These are phyloP conservation scores for Physcomitrium patens DNA, from an alignment of 225 moss, liverwort and hornwort genomes.

Conservation along the genomic window DNA sequence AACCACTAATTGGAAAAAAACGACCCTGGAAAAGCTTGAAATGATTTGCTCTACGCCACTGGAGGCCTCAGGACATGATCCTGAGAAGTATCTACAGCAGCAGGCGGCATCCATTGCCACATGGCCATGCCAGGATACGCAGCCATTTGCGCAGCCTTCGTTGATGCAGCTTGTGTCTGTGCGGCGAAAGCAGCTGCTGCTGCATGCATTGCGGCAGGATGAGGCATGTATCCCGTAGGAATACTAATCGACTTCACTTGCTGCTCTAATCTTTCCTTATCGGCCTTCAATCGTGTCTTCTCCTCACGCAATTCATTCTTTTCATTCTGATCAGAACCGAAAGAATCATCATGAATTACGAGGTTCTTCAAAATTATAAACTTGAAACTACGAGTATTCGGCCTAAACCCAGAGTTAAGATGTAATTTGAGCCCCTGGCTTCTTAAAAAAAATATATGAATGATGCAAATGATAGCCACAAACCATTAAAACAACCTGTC, in stretches of 20 bases:
- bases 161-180: constrained; percentile 71
- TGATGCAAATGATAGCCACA: too few species aligned
- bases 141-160: constrained; percentile 70
- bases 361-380: neutral
- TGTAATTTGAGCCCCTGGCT: neutral
- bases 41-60: constrained; percentile 60
- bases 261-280: constrained; percentile 91
- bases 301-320: constrained; percentile 96
- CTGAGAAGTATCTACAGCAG: constrained; percentile 86
- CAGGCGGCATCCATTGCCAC: constrained; percentile 98
- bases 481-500: too few species aligned
- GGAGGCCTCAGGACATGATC: constrained; percentile 94
- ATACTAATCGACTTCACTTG: constrained; percentile 75
- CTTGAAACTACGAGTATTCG: neutral
- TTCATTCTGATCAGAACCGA: constrained; percentile 55
- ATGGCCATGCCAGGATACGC: constrained; percentile 85
- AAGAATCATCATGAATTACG: constrained; percentile 13
- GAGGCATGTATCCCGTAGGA: constrained; percentile 69
- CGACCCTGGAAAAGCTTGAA: constrained; percentile 18
- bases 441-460: neutral
- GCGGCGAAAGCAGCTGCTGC: constrained; percentile 77
- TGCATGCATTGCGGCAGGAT: constrained; percentile 77
- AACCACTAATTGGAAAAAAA: constrained; percentile 11
- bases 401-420: neutral
- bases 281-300: constrained; percentile 87